Conservation (phyloP, 2,329 filamentous ascomycete species). For the Canariomyces notabilis region DNA sequence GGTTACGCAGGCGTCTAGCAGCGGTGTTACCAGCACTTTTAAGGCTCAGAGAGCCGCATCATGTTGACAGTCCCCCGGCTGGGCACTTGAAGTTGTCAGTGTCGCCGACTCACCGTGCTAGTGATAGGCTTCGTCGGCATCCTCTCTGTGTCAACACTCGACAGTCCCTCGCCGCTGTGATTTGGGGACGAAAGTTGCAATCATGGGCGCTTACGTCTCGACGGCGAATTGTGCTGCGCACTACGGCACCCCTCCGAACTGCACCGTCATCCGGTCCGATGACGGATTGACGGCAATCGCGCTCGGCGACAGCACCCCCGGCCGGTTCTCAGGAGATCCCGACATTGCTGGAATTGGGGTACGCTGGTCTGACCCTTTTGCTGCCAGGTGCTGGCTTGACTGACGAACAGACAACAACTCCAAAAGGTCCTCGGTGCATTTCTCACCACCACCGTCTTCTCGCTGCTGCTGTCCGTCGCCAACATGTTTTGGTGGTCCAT, state of each 20-base stretch:
- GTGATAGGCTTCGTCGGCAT: not conserved
- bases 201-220: constrained; percentile 20
- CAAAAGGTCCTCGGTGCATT: constrained; percentile 24
- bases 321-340: constrained; percentile 16
- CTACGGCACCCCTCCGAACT: constrained; percentile 13
- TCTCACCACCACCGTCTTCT: constrained; percentile 14
- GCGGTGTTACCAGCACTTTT: too few relatives aligned
- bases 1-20: too few relatives aligned
- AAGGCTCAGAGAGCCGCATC: too few relatives aligned
- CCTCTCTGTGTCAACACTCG: not conserved
- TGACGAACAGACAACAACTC: constrained; percentile 11
- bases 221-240: constrained; percentile 10
- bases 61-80: too few relatives aligned
- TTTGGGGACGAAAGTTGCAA: constrained; percentile 1
- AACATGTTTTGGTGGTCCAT: constrained; percentile 18
- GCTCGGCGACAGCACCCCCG: constrained; percentile 7
- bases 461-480: constrained; percentile 15
- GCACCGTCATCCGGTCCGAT: constrained; percentile 3
- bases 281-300: constrained; percentile 2
- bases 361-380: not conserved
- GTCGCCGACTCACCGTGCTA: too few relatives aligned
- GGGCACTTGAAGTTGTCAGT: too few relatives aligned
- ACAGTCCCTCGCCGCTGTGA: not conserved
- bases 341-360: constrained; percentile 24
- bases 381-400: not conserved